Conservation (phyloP, 2,329 filamentous ascomycete species). For the Colletotrichum tofieldiae region DNA sequence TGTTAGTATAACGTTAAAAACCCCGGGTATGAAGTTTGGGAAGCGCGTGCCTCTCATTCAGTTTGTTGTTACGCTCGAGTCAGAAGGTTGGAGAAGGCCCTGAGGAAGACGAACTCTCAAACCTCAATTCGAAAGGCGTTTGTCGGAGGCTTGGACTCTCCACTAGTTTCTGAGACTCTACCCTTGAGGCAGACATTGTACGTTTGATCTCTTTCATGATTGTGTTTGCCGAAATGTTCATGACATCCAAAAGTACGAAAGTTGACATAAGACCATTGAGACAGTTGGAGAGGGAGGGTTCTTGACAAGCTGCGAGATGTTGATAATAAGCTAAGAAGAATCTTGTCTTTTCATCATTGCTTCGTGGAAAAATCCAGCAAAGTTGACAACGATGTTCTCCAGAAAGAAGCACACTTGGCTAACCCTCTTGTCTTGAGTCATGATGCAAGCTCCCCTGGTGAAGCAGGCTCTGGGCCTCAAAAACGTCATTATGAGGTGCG, state of each 20-base stretch:
- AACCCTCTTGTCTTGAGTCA: not conserved
- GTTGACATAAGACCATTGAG: not conserved
- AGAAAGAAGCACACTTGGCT: too few species aligned
- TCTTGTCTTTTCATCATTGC: rapidly evolving
- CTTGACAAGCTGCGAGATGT: too few species aligned
- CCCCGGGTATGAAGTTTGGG: not conserved
- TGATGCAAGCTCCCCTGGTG: not conserved
- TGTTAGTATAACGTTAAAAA: not conserved
- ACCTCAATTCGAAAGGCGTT: not conserved
- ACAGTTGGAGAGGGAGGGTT: not conserved
- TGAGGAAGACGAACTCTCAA: not conserved
- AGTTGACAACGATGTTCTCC: not conserved
- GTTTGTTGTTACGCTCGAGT: not conserved
- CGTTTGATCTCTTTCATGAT: not conserved
- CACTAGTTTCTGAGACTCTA: too few species aligned
- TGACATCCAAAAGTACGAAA: not conserved
- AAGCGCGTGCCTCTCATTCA: not conserved
- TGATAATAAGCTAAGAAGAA: not conserved
- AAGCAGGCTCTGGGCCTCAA: not conserved
- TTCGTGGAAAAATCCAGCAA: not conserved
- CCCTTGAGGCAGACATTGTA: not conserved
- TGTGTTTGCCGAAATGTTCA: too few species aligned
- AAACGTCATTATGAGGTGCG: not conserved
- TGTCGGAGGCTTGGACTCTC: not conserved
- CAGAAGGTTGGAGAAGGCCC: not conserved